phyloP scores from a whole-genome alignment of 768 basidiomycete genomes.

The Trametes maxima region DNA sequence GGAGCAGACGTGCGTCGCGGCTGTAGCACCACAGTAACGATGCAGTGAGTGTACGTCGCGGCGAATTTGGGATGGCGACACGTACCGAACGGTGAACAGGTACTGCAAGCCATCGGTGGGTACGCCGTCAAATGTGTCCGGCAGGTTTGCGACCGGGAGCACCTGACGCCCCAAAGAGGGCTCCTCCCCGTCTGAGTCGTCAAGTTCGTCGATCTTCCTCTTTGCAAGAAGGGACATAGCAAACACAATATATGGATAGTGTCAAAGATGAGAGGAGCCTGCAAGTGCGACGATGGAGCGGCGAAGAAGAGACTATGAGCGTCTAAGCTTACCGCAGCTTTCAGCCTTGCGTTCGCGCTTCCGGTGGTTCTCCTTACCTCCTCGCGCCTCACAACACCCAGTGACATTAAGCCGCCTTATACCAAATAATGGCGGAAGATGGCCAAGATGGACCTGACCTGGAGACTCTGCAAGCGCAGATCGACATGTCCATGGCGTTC shows the following conservation, averaged over 20 bases:
- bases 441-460: constrained; percentile 66
- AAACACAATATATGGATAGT: background rate
- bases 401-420: too few species aligned
- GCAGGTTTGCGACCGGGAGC: constrained; percentile 80
- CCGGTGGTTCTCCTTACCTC: too few species aligned
- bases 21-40: constrained; percentile 39
- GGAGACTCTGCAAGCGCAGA: constrained; percentile 78
- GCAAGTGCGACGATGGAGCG: too few species aligned
- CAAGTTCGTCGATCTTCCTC: constrained; percentile 55
- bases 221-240: constrained; percentile 38
- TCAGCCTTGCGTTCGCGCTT: too few species aligned
- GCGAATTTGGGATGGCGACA: constrained; percentile 6
- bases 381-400: too few species aligned
- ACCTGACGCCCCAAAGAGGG: constrained; percentile 66
- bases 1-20: constrained; percentile 69
- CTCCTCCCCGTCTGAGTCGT: constrained; percentile 64
- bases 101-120: constrained; percentile 79
- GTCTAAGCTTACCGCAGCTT: background rate
- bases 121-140: constrained; percentile 62
- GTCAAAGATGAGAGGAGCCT: too few species aligned
- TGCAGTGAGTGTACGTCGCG: constrained; percentile 6
- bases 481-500: constrained; percentile 78
- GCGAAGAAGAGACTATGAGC: background rate
- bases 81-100: constrained; percentile 78
- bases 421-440: constrained; percentile 18